Evolutionary conservation across 2,329 filamentous ascomycete species (phyloP).

Genomic region (Epichloe hybrida): DNA sequence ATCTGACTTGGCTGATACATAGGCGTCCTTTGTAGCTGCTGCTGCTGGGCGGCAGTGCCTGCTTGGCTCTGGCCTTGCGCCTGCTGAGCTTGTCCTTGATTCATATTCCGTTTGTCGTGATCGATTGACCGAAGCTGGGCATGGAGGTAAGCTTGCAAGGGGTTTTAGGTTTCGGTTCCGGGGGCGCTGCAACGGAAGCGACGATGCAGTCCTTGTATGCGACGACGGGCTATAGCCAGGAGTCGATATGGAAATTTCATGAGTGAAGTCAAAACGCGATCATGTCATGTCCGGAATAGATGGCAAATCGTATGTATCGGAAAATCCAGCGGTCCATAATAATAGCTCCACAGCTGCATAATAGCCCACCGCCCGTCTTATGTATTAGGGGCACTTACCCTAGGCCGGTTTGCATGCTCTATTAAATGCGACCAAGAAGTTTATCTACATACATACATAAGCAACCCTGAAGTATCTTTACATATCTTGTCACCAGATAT

Average conservation of each 20-base stretch:
- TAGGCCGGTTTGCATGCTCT: no score
- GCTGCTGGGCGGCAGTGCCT: constrained; percentile 12
- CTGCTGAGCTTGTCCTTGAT: constrained; percentile 13
- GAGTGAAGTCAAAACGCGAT: neutral
- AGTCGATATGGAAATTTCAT: neutral
- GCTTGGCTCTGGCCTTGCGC: constrained; percentile 13
- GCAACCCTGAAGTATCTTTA: no score
- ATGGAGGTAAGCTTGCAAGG: neutral
- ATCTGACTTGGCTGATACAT: constrained; percentile 41
- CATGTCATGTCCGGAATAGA: neutral
- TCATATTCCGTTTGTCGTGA: constrained; percentile 10
- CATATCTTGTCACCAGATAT: no score
- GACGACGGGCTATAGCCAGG: neutral
- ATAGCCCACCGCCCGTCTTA: no score
- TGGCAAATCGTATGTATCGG: no score
- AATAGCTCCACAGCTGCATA: no score
- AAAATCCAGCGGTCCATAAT: no score
- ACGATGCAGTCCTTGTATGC: neutral
- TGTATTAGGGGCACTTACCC: no score
- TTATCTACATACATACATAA: no score
- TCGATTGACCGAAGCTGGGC: neutral
- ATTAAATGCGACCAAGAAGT: no score
- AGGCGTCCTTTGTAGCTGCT: constrained; percentile 15
- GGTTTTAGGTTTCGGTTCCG: no score
- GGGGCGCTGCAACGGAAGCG: neutral